Evolutionary conservation across 1,139 yeast species (phyloP).

Genomic region (Blastobotrys elegans): DNA sequence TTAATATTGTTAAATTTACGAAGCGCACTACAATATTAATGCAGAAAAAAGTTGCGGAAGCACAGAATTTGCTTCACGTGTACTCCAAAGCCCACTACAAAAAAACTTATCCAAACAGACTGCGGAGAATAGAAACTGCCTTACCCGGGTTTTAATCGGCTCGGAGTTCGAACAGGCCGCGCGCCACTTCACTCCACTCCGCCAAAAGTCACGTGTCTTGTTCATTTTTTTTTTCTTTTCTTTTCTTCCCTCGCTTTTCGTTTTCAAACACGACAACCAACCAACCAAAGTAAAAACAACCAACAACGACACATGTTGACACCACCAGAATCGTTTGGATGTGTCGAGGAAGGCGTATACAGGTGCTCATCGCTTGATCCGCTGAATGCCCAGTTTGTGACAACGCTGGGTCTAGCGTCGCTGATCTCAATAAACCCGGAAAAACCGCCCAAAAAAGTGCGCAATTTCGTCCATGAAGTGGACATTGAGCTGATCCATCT

Average conservation of each 20-base stretch:
- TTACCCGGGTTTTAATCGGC: no score
- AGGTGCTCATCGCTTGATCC: conserved; percentile 55
- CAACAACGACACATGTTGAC: conserved; percentile 40
- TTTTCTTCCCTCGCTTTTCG: neutral
- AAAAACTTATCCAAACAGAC: no score
- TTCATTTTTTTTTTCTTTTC: no score
- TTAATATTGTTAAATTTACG: no score
- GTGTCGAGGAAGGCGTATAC: conserved; percentile 55
- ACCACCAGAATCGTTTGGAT: conserved; percentile 57
- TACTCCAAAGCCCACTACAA: no score
- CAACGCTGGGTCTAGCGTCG: conserved; percentile 66
- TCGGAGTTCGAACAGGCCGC: no score
- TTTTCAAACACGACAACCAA: neutral
- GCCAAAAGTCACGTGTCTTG: neutral
- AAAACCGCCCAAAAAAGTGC: conserved; percentile 49
- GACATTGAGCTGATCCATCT: conserved; percentile 33
- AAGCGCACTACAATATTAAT: no score
- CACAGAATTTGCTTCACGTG: no score
- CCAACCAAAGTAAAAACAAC: no score
- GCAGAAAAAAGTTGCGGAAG: no score
- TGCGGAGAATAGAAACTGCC: no score
- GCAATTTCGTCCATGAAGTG: conserved; percentile 40
- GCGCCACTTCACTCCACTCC: no score
- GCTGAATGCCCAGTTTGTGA: conserved; percentile 72
- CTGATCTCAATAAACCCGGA: conserved; percentile 59